Base-by-base conservation (phyloP, 495 filamentous ascomycete species). In the Penicillium paradoxum region DNA sequence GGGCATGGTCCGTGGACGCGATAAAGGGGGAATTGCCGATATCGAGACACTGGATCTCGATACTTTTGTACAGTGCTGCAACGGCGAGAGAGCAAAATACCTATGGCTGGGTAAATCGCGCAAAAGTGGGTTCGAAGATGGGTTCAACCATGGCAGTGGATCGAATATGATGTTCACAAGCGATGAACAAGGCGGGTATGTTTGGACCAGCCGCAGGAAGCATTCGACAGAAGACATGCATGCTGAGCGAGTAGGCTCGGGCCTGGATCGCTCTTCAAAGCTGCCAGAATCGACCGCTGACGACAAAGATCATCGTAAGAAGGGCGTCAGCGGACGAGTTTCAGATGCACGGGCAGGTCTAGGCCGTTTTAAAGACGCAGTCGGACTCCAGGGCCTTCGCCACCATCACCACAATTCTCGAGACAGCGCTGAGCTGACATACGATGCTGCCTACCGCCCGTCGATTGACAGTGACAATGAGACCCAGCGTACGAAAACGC, bases 11-110 rank as follows among this genome's bases (percentile, higher is more conserved):
- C 87, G 88, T n/a, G 85, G 84, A 21, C 80, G 85, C 30, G 91
- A 95, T 54, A 92, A 93, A 67, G 89, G 81, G 33, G 87, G 89
- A 24, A 95, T 96, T 60, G 90, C 87, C 14, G 92, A 93, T 53
- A 82, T 97, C 30, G 93, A 98, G 70, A 97, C 90, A 3, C 71
- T 88, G 9, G 90, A 97, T 60, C 79, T 98, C 29, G 91, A 95
- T 51, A 85, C 78, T 33, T 93, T 97, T 55, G 77, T 88, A 25
- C 80, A 82, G 50, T 72, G 95, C 29, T 80, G 86, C 0, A 83
- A 80, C 47, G 93, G 93, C 25, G 86, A 89, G 62, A 80, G 88
- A 47, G 77, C 86, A 10, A 97, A 96, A 66, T 97, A 89, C 86
- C 75, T 98, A 9, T 98, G 95, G 95, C 78, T 86, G 45, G 95